Evolutionary conservation across 2,329 filamentous ascomycete species (phyloP), one percentile per base, ranked within the genome.

Genomic region (Dothistroma septosporum): DNA sequence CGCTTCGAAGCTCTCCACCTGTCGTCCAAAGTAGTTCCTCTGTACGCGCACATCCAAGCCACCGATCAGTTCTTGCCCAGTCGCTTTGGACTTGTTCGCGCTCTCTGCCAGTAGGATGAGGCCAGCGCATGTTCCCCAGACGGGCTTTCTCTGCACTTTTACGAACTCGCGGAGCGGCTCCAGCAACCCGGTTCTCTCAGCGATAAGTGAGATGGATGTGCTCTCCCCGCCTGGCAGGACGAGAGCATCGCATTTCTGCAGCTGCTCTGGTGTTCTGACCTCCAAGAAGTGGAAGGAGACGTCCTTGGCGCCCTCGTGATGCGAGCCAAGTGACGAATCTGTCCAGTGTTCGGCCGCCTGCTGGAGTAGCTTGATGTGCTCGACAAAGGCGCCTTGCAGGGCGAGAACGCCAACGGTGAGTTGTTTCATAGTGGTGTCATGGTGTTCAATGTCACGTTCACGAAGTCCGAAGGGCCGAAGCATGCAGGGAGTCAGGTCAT

Each of bases 121-220:
- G 10, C 94, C 94, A 12, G 94, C 94, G 75, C 94, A 99, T 21
- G 94, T 97, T 59, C 94, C 94, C 93, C 93, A 99, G 24, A 89
- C 90, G 11, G 92, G 92, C 68, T 89, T 92, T 67, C 88, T 85
- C 56, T 85, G 79, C 46, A 90, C 79, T 87, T 96, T 96, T 72
- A 97, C 92, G 76, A 96, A 99, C 33, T 92, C 84, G 57, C 91
- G 81, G 63, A 99, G 77, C 2, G 92, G 92, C 68, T 95, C 91
- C 58, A 99, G 78, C 37, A 99, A 78, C 16, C 88, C 87, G 0
- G 89, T 91, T 65, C 92, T 85, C 22, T 86, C 86, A 3, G 94
- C 94, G 16, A 97, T 90, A 32, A 97, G 83, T 11, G 91, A 91
- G 68, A 99, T 95, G 3, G 93, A 88, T 1, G 94, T 97, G 77